Evolutionary conservation across 352 stramenopile species (phyloP).

Genomic region (Elongisporangium undulatum): DNA sequence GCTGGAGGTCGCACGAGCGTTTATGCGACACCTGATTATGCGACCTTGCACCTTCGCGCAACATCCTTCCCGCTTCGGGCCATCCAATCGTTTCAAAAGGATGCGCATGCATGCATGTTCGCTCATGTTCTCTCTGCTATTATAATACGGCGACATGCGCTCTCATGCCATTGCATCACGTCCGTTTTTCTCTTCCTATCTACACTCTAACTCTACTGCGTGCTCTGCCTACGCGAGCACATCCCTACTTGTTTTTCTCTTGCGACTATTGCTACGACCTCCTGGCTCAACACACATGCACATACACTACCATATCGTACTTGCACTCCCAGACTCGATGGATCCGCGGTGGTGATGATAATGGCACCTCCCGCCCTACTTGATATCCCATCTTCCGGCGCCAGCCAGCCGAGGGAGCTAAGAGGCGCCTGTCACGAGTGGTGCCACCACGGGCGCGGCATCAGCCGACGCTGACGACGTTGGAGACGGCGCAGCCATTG

Average conservation of each 20-base stretch:
- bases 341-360: slow-evolving; percentile 10
- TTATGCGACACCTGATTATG: background rate
- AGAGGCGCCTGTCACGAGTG: background rate
- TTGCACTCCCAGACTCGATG: slow-evolving; percentile 17
- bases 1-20: background rate
- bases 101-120: background rate
- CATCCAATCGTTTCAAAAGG: background rate
- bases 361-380: slow-evolving; percentile 4
- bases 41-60: background rate
- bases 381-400: slow-evolving; percentile 7
- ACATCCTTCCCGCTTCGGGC: background rate
- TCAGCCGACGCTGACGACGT: background rate
- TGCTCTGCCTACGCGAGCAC: background rate
- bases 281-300: background rate
- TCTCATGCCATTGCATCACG: background rate
- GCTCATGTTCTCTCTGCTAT: background rate
- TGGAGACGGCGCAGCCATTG: background rate
- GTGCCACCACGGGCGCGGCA: background rate
- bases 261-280: background rate
- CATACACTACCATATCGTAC: slow-evolving; percentile 44
- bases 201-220: background rate
- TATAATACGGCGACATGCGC: background rate
- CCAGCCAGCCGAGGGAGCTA: background rate
- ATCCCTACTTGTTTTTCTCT: background rate
- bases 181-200: background rate